Evolutionary conservation across 768 basidiomycete species (phyloP).

Genomic region (Trametes cingulata): DNA sequence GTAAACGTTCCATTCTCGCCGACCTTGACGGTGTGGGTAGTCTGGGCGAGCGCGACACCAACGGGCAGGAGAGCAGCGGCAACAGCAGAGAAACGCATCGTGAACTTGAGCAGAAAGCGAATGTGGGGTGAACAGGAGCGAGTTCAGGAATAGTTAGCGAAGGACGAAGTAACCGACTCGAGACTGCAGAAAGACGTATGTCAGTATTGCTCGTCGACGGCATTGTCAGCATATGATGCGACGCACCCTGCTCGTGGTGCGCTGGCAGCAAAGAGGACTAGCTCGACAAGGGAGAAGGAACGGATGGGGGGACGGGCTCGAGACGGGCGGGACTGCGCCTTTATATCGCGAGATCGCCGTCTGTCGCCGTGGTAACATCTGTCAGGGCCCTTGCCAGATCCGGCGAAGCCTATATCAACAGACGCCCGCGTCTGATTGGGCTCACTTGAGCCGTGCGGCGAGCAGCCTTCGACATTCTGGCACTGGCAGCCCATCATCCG

Average conservation of each 20-base stretch:
- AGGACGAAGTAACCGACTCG: slow-evolving; percentile 32
- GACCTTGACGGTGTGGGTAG: slow-evolving; percentile 27
- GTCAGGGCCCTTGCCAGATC: background rate
- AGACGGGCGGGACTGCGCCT: background rate
- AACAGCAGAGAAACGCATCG: slow-evolving; percentile 52
- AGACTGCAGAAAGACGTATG: slow-evolving; percentile 20
- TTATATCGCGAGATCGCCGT: slow-evolving; percentile 4
- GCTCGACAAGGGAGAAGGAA: slow-evolving; percentile 31
- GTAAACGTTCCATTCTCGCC: slow-evolving; percentile 32
- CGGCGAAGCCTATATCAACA: background rate
- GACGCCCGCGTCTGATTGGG: slow-evolving; percentile 9
- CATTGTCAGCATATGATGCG: background rate
- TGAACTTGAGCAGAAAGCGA: slow-evolving; percentile 26
- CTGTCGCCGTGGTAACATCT: slow-evolving; percentile 19
- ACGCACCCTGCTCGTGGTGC: slow-evolving; percentile 49
- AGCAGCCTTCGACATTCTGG: background rate
- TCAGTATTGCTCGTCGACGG: background rate
- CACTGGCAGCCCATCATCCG: background rate
- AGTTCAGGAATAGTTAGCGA: slow-evolving; percentile 21
- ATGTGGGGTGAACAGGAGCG: slow-evolving; percentile 7
- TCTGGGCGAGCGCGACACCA: slow-evolving; percentile 47
- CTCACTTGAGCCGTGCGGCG: background rate
- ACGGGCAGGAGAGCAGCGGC: slow-evolving; percentile 44
- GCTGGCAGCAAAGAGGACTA: slow-evolving; percentile 38
- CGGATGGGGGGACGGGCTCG: slow-evolving; percentile 10